phyloP scores from a whole-genome alignment of 805 yeast genomes.

The Vanderwaltozyma tropicalis region DNA sequence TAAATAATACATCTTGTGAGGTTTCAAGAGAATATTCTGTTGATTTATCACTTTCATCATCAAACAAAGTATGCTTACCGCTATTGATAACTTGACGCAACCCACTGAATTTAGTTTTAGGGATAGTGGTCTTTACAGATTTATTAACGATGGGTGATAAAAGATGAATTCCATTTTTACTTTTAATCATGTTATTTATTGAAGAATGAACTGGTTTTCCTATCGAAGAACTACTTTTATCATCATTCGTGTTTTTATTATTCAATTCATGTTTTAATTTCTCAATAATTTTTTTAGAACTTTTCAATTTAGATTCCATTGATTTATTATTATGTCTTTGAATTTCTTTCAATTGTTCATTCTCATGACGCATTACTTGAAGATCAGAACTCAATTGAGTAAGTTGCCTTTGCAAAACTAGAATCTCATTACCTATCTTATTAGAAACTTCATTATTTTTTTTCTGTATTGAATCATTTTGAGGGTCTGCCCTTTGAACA shows the following conservation, averaged over 20 bases:
- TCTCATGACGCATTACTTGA: conserved; percentile 21
- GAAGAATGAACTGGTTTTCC: neutral
- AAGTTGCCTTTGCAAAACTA: conserved; percentile 28
- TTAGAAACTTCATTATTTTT: neutral
- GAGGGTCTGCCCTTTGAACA: neutral
- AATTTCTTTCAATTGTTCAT: conserved; percentile 24
- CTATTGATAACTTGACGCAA: conserved; percentile 14
- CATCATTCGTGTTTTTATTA: conserved; percentile 6
- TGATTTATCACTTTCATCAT: conserved; percentile 10
- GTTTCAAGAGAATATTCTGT: conserved; percentile 7
- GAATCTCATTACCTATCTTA: conserved; percentile 23
- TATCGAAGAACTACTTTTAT: neutral
- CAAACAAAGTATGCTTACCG: conserved; percentile 15
- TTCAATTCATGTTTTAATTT: conserved; percentile 13
- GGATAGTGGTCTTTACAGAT: conserved; percentile 11
- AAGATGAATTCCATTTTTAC: conserved; percentile 14
- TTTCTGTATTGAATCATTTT: neutral
- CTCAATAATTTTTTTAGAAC: conserved; percentile 26
- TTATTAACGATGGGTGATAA: conserved; percentile 15
- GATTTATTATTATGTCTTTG: conserved; percentile 28
- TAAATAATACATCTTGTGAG: conserved; percentile 11
- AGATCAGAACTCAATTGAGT: conserved; percentile 27
- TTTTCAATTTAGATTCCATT: conserved; percentile 17
- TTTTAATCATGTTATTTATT: conserved; percentile 4
- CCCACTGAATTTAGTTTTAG: conserved; percentile 11